Percentiles rank a stretch among this genome's conserved stretches.
These are phyloP conservation scores for Pyrenula aspistea DNA, from an alignment of 495 filamentous ascomycete species.

Conservation along the genomic window DNA sequence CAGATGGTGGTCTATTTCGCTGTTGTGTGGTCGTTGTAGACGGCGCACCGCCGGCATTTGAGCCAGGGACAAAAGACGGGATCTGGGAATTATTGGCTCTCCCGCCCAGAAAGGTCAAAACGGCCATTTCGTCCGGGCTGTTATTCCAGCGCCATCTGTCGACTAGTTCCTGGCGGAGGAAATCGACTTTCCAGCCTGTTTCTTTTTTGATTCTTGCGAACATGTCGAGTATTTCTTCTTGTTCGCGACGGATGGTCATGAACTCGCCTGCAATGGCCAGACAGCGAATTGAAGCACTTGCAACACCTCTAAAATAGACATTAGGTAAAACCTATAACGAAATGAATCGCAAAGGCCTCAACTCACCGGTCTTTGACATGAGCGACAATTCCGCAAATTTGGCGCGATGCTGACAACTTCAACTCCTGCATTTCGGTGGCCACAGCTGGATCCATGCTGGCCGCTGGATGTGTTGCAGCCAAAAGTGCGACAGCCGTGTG, in stretches of 20 bases:
- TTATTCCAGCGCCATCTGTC: constrained; percentile 66
- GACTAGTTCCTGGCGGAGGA: constrained; percentile 56
- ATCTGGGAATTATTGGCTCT: constrained; percentile 7
- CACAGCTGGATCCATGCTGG: constrained; percentile 34
- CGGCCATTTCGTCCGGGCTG: constrained; percentile 10
- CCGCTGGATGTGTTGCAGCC: constrained; percentile 63
- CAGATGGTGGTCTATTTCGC: constrained; percentile 22
- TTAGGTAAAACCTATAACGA: constrained; percentile 5
- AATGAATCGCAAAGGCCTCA: not conserved
- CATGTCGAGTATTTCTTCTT: constrained; percentile 72
- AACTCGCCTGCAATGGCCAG: constrained; percentile 70
- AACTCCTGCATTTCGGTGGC: constrained; percentile 51
- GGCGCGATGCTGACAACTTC: constrained; percentile 59
- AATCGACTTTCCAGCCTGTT: constrained; percentile 65
- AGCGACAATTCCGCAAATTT: constrained; percentile 79
- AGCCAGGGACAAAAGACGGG: constrained; percentile 13
- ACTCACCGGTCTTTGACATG: constrained; percentile 64
- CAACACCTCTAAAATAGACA: constrained; percentile 45
- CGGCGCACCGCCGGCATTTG: constrained; percentile 7
- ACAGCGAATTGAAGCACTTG: constrained; percentile 63
- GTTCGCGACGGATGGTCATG: constrained; percentile 54
- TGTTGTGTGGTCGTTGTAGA: constrained; percentile 11
- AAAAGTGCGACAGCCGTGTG: constrained; percentile 74
- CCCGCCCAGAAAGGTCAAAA: constrained; percentile 10
- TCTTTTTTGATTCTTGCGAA: constrained; percentile 63